phyloP scores from a whole-genome alignment of 768 basidiomycete genomes.

The Hemileccinum rubropunctum region DNA sequence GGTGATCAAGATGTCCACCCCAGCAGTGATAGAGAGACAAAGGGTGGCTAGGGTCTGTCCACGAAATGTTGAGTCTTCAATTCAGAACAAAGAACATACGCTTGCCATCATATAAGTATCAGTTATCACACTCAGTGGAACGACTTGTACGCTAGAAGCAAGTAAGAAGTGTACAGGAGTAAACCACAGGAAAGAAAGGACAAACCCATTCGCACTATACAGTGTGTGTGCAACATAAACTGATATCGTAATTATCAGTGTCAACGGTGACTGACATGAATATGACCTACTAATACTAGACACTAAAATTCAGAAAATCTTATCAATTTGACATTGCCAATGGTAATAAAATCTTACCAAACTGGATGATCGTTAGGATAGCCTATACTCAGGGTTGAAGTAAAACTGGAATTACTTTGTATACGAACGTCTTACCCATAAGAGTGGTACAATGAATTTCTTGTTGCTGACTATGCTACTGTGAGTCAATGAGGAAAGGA shows the following conservation, averaged over 20 bases:
- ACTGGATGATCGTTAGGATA: background rate
- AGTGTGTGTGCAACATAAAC: background rate
- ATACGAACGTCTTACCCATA: background rate
- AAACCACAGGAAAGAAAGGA: too few species aligned
- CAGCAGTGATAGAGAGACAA: background rate
- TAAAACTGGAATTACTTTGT: background rate
- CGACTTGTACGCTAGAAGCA: too few species aligned
- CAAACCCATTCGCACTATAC: background rate
- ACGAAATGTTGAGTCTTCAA: background rate
- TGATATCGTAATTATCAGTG: background rate
- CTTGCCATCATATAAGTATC: background rate
- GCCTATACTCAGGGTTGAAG: background rate
- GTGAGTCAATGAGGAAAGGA: background rate
- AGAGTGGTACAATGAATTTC: background rate
- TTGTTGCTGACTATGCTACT: constrained; percentile 1
- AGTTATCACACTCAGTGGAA: background rate
- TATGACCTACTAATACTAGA: background rate
- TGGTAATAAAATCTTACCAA: constrained; percentile 4
- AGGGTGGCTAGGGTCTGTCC: background rate
- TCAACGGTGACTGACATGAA: too few species aligned
- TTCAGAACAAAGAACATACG: background rate
- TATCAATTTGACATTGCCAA: background rate
- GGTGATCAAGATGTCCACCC: background rate
- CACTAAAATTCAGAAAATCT: background rate
- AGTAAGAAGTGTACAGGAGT: too few species aligned